Evolutionary conservation across 2,329 filamentous ascomycete genomes (phyloP).

Genomic region (Lasiodiplodia citricola): DNA sequence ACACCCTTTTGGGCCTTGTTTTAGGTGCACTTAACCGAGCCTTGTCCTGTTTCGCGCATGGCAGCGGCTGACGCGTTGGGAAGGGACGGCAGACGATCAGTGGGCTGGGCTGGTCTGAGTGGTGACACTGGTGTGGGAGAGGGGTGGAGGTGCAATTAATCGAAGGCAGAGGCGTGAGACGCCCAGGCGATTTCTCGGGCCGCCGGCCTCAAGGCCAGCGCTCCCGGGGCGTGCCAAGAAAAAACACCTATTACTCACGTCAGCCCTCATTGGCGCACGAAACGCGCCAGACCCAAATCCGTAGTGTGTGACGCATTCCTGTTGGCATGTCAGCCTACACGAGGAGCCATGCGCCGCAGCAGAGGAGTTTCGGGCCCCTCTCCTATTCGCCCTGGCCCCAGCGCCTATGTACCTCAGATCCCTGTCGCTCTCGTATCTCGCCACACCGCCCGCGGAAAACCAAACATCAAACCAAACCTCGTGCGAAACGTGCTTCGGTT

Average conservation of each 20-base stretch:
- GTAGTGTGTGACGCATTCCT: not conserved
- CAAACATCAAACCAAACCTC: not conserved
- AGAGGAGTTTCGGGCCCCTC: conserved; percentile 19
- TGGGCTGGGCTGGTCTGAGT: conserved; percentile 15
- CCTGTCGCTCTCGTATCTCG: not conserved
- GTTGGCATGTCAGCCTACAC: not conserved
- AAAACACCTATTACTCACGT: not conserved
- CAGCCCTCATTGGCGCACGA: not conserved
- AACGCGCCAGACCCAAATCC: not conserved
- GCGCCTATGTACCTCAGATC: not conserved
- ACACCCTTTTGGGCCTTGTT: conserved; percentile 13
- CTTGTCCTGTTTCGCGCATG: conserved; percentile 23
- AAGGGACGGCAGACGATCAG: conserved; percentile 17
- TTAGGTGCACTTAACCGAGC: conserved; percentile 16
- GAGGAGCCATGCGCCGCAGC: not conserved
- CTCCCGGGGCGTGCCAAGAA: not conserved
- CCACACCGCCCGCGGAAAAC: not conserved
- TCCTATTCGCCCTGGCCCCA: conserved; percentile 15
- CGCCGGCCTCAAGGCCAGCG: not conserved
- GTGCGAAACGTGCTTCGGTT: not conserved
- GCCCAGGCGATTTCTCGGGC: conserved; percentile 19
- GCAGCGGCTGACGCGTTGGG: conserved; percentile 11
- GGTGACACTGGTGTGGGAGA: conserved; percentile 14
- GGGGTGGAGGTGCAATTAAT: conserved; percentile 26
- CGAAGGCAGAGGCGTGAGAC: conserved; percentile 16